phyloP scores from a whole-genome alignment of 169 alveolate genomes.

The Condylostoma magnum region DNA sequence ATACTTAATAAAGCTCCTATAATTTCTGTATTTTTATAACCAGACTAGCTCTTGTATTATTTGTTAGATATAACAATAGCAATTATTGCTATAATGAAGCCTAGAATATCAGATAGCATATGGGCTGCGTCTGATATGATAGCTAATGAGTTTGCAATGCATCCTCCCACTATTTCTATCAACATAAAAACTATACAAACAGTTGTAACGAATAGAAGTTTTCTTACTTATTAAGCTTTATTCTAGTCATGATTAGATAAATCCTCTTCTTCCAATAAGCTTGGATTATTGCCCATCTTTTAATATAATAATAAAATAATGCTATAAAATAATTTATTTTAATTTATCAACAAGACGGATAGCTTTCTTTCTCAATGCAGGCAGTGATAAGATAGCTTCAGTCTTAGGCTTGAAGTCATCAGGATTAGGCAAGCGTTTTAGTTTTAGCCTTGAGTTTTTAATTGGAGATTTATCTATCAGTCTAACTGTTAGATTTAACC shows the following conservation, averaged over 20 bases:
- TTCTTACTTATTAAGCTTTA: no score
- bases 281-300: no score
- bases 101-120: conserved; percentile 91
- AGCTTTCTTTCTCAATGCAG: no score
- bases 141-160: conserved; percentile 84
- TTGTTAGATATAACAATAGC: conserved; percentile 85
- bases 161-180: conserved; percentile 87
- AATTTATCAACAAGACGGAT: conserved; percentile 27
- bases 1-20: conserved; percentile 94
- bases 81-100: conserved; percentile 88
- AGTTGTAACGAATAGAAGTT: background rate
- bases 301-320: no score
- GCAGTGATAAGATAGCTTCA: no score
- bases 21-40: conserved; percentile 95
- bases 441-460: no score
- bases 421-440: no score
- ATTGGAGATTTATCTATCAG: no score
- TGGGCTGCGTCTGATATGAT: conserved; percentile 96
- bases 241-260: no score
- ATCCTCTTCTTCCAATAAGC: no score
- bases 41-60: conserved; percentile 87
- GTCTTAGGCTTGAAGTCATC: no score
- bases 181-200: conserved; percentile 17
- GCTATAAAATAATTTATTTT: conserved; percentile 36
- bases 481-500: no score